A percentile compares a stretch with the other conserved stretches of the same genome.
phyloP scores from a whole-genome alignment of 2,329 filamentous ascomycete genomes.

The Pseudogymnoascus sp. region DNA sequence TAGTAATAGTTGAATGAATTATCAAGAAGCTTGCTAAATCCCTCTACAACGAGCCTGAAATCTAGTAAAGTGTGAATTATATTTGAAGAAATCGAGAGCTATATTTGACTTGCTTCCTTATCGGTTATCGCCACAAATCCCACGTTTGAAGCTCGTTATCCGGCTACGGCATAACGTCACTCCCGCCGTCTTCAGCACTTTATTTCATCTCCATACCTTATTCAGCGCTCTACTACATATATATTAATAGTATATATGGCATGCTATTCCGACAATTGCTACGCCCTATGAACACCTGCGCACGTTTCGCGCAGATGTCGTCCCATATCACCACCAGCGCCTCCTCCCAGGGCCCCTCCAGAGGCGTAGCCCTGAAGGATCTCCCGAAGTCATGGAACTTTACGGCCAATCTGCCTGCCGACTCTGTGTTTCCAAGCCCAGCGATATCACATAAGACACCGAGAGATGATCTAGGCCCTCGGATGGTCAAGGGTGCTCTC shows the following conservation, averaged over 20 bases:
- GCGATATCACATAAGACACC: constrained; percentile 72
- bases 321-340: constrained; percentile 31
- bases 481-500: constrained; percentile 73
- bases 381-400: constrained; percentile 59
- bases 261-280: constrained; percentile 24
- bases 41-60: not conserved
- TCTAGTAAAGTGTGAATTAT: not conserved
- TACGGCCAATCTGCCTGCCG: constrained; percentile 62
- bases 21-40: not conserved
- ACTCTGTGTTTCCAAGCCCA: constrained; percentile 71
- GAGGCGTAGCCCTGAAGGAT: constrained; percentile 36
- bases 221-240: not conserved
- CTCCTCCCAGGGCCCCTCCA: constrained; percentile 15
- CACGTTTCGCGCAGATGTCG: constrained; percentile 37
- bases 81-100: no score
- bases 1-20: not conserved
- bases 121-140: not conserved
- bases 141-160: not conserved
- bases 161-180: constrained; percentile 1
- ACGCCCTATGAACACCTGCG: constrained; percentile 23
- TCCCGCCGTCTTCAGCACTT: not conserved
- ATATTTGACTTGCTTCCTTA: no score
- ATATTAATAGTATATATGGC: constrained; percentile 2
- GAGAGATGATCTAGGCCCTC: constrained; percentile 66
- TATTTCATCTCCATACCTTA: not conserved